phyloP scores from a whole-genome alignment of 1,139 yeast species.

The Tardiomyces digboiensis region DNA sequence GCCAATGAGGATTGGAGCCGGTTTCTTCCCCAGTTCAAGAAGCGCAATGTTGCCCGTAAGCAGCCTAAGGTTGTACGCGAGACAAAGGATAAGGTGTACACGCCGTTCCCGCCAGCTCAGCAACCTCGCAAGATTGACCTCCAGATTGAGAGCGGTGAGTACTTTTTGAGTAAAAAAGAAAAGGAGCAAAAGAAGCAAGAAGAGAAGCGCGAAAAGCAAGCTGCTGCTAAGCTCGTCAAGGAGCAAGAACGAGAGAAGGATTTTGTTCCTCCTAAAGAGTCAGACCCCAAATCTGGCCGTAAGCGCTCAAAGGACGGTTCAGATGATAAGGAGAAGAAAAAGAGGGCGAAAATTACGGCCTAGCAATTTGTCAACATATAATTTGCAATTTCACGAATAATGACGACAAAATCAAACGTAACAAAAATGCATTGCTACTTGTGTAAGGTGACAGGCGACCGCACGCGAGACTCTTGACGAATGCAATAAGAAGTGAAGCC shows the following conservation, averaged over 20 bases:
- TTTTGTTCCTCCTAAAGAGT: slow-evolving; percentile 80
- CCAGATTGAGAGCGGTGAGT: slow-evolving; percentile 98
- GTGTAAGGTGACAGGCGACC: too few species aligned
- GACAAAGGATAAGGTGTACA: slow-evolving; percentile 69
- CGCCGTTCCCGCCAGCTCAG: slow-evolving; percentile 99
- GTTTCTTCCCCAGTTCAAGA: slow-evolving; percentile 94
- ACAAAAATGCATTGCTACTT: too few species aligned
- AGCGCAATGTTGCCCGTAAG: slow-evolving; percentile 92
- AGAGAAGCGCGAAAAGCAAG: slow-evolving; percentile 73
- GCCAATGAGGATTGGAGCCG: slow-evolving; percentile 97
- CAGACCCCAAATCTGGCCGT: slow-evolving; percentile 27
- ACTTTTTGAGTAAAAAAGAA: slow-evolving; percentile 81
- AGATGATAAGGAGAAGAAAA: slow-evolving; percentile 12
- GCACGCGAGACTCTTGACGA: too few species aligned
- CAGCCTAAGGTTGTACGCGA: slow-evolving; percentile 57
- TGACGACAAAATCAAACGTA: too few species aligned
- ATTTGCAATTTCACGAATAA: too few species aligned
- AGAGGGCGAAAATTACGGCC: slow-evolving; percentile 9
- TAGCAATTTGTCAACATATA: too few species aligned
- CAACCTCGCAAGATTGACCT: slow-evolving; percentile 95
- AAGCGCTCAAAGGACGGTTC: background rate
- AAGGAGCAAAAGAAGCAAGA: slow-evolving; percentile 63
- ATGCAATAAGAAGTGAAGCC: too few species aligned
- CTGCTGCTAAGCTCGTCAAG: slow-evolving; percentile 54
- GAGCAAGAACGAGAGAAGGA: slow-evolving; percentile 68